Conservation (phyloP, 306 rosid genomes). For the Inga oerstediana region DNA sequence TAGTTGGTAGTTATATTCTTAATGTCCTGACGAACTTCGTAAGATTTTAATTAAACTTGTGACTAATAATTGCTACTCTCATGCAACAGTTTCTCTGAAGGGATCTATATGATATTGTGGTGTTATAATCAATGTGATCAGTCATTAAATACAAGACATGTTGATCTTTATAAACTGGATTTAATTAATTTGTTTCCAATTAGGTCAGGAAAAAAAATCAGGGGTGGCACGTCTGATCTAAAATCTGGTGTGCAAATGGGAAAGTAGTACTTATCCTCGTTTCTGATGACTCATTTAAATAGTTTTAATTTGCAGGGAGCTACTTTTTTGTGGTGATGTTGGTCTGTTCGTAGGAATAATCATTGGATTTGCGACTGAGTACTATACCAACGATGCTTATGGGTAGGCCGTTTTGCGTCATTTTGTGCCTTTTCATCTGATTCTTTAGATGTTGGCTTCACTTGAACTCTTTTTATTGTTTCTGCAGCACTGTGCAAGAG, state of each 20-base stretch:
- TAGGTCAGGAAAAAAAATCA: too few species aligned
- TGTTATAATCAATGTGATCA: background rate
- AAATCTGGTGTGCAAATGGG: background rate
- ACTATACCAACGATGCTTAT: constrained; percentile 92
- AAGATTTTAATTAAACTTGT: background rate
- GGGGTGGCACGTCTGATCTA: too few species aligned
- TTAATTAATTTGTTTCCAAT: background rate
- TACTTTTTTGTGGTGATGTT: constrained; percentile 84
- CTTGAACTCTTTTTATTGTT: constrained; percentile 13
- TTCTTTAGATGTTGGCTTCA: background rate
- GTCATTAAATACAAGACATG: background rate
- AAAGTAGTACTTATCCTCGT: background rate
- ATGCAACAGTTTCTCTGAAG: background rate
- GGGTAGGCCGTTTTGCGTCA: constrained; percentile 51
- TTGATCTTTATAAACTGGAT: background rate
- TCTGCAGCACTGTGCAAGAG: constrained; percentile 92
- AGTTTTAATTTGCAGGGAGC: constrained; percentile 69
- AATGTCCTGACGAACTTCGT: background rate
- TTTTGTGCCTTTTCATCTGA: background rate
- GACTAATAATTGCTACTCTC: background rate
- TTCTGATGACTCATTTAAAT: constrained; percentile 12
- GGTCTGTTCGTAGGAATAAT: constrained; percentile 98
- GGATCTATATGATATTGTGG: background rate
- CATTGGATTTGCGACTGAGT: constrained; percentile 93
- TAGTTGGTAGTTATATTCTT: background rate